phyloP scores from a whole-genome alignment of 2,329 filamentous ascomycete species.

The Exserohilum rostratum region DNA sequence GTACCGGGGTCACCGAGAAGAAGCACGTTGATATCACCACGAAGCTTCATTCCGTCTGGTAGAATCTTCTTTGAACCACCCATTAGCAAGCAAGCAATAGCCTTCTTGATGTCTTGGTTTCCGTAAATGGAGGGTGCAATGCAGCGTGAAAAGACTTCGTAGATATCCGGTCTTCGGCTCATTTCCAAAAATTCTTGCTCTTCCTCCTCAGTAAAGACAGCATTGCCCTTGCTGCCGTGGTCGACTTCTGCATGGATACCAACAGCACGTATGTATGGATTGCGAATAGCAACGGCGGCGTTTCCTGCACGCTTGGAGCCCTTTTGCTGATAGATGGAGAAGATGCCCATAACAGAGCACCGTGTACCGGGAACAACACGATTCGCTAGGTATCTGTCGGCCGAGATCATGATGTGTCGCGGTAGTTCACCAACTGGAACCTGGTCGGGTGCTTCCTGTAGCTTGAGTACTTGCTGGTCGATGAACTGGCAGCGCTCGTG shows the following conservation, averaged over 20 bases:
- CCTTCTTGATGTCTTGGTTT: slow-evolving; percentile 94
- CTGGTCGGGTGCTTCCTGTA: slow-evolving; percentile 96
- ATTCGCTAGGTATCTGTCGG: slow-evolving; percentile 95
- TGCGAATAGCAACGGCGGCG: slow-evolving; percentile 90
- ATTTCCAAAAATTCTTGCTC: slow-evolving; percentile 95
- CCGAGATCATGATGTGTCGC: slow-evolving; percentile 91
- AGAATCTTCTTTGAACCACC: slow-evolving; percentile 98
- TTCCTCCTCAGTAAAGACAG: slow-evolving; percentile 89
- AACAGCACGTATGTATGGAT: slow-evolving; percentile 90
- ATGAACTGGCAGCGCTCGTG: slow-evolving; percentile 95
- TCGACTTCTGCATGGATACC: slow-evolving; percentile 91
- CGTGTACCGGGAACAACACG: slow-evolving; percentile 92
- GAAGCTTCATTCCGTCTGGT: slow-evolving; percentile 94
- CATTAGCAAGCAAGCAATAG: slow-evolving; percentile 89
- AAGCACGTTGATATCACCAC: slow-evolving; percentile 97
- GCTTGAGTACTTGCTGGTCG: slow-evolving; percentile 96
- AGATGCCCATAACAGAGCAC: slow-evolving; percentile 95
- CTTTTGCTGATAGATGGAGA: slow-evolving; percentile 97
- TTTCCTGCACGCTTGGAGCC: slow-evolving; percentile 76
- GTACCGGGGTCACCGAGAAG: slow-evolving; percentile 97
- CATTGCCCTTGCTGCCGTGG: slow-evolving; percentile 82
- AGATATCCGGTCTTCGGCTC: slow-evolving; percentile 89
- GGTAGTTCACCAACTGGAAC: slow-evolving; percentile 96
- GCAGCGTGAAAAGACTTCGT: slow-evolving; percentile 85
- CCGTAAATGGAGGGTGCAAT: slow-evolving; percentile 98